Evolutionary conservation across 1,139 yeast genomes (phyloP).

Genomic region (Hansenula sp.): DNA sequence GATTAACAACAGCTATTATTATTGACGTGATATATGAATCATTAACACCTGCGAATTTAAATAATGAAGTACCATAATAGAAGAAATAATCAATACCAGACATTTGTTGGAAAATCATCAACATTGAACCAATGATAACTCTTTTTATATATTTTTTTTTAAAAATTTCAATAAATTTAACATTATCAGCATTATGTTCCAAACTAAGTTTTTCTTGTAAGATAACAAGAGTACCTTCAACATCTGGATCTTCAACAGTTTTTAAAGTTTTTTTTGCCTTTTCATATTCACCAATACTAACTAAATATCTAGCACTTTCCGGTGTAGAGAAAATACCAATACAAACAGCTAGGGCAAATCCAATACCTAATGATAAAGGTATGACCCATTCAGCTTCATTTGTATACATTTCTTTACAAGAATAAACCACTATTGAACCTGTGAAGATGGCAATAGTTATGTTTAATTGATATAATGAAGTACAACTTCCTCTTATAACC

Average conservation of each 20-base stretch:
- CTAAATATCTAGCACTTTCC: slow-evolving; percentile 41
- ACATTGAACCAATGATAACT: slow-evolving; percentile 38
- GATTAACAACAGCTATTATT: slow-evolving; percentile 69
- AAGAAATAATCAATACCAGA: slow-evolving; percentile 57
- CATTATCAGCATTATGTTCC: slow-evolving; percentile 50
- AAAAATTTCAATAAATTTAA: slow-evolving; percentile 33
- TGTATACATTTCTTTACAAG: slow-evolving; percentile 45
- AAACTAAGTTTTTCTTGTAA: slow-evolving; percentile 59
- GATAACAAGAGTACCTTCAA: slow-evolving; percentile 56
- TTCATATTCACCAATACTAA: slow-evolving; percentile 48
- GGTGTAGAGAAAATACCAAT: slow-evolving; percentile 57
- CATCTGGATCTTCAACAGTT: slow-evolving; percentile 40
- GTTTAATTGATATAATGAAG: slow-evolving; percentile 58
- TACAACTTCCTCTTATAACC: slow-evolving; percentile 59
- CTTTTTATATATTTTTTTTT: slow-evolving; percentile 39
- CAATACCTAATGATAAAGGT: slow-evolving; percentile 38
- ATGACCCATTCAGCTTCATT: slow-evolving; percentile 54
- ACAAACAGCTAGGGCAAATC: slow-evolving; percentile 28
- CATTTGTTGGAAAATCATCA: slow-evolving; percentile 46
- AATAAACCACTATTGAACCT: slow-evolving; percentile 61
- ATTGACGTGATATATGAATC: slow-evolving; percentile 50
- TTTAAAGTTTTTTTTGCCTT: slow-evolving; percentile 42
- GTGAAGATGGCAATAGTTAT: slow-evolving; percentile 60
- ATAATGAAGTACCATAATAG: slow-evolving; percentile 51
- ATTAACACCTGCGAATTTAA: slow-evolving; percentile 42